Evolutionary conservation across 495 filamentous ascomycete genomes (phyloP), one percentile per base, ranked within the genome.

Genomic region (Sphaerosporella brunnea): DNA sequence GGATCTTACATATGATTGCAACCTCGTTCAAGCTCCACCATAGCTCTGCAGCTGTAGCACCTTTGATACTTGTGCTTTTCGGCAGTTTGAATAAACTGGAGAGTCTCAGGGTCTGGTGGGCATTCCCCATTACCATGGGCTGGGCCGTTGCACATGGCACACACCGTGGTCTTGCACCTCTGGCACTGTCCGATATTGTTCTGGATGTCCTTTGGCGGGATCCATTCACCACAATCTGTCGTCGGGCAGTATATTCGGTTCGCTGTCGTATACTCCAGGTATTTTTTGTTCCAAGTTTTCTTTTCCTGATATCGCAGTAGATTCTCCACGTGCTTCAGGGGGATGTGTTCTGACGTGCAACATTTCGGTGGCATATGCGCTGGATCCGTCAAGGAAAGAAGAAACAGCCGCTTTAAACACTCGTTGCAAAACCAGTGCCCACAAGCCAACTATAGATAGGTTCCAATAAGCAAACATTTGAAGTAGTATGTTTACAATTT

Each of bases 1-100:
- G 11, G n/a, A 34, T 30, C 76, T 61, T 77, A 90, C 76, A 87
- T 86, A 56, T 86, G 84, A 62, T 84, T 84, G 60, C 80, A 84
- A 40, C 83, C 82, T 56, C 83, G 77, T 54, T 79, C 78, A 40
- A 84, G 63, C 60, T 90, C 81, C n/a, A 87, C 79, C 62, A 79
- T 73, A 15, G 74, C 69, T 46, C 69, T 74, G 65, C 84, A 90
- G 51, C 69, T 77, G 62, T 74, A 78, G 55, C 84, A 92, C 23
- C 75, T 70, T 56, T 84, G 78, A 74, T 80, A 84, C 19, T 80
- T 80, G 51, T 80, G 73, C 43, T 79, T 65, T 51, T 78, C 77
- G 28, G 80, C 79, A 32, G 75, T 69, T 52, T 79, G 73, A 16
- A 80, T 64, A 48, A 84, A 71, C 43, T 68, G 69, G 43, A 72